Base-by-base conservation (phyloP, 306 rosid species). In the Nissolia schottii region DNA sequence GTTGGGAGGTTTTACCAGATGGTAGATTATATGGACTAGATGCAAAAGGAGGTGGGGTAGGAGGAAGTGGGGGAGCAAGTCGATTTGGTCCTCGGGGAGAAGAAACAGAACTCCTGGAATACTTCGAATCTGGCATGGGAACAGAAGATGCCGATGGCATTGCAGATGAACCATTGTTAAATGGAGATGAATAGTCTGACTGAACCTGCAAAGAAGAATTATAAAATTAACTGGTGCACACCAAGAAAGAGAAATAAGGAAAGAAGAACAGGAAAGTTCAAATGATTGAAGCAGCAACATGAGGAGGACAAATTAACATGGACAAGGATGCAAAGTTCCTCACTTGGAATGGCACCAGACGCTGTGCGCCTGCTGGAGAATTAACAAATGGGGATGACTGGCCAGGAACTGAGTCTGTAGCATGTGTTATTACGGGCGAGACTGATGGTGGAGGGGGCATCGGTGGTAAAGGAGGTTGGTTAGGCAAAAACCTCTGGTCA, bases 381-480 rank as follows among this genome's bases (percentile, higher is more conserved):
- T 86, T 89, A 63, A 77, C 70, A 63, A 73, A 91, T 29, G 91
- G 79, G 64, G 92, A 81, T 41, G 95, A 77, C 29, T 91, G 98
- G 49, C 60, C 68, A 7, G 88, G 84, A 83, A 79, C 67, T 57
- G 85, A 72, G 75, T 94, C 98, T 51, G 85, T 41, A 57, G 80
- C 74, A 75, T 87, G 96, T 2, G 87, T 79, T 53, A 91, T 80
- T 64, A 87, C 81, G 37, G 92, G 86, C 20, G 77, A 83, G 38
- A 81, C 77, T 14, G 93, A 85, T 54, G 80, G 84, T 23, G 97
- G 97, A n/a, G 96, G 99, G 1, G 95, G 99, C 91, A 89, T 85
- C 2, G 96, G 97, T 64, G 99, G 99, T 74, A 94, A 77, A 71
- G 97, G 99, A 70, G 99, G 99, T 80, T 91, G 99, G 85, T 80